Evolutionary conservation across 2,329 filamentous ascomycete species (phyloP).

Genomic region (Colletotrichum trifolii): DNA sequence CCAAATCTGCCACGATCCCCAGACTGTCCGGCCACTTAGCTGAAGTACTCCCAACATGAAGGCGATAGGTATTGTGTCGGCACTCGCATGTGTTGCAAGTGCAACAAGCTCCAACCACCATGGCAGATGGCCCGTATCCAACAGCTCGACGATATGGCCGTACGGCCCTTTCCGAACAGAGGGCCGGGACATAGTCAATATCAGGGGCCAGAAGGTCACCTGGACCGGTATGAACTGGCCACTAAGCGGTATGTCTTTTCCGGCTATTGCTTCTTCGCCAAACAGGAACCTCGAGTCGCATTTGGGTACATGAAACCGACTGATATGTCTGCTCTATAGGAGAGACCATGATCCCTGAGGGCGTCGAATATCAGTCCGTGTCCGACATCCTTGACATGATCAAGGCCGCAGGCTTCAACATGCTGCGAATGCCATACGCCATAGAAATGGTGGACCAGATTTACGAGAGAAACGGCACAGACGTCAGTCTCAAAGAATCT

Average conservation of each 20-base stretch:
- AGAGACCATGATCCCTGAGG: slow-evolving; percentile 72
- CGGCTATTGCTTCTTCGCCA: neutral
- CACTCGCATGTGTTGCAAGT: neutral
- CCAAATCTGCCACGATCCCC: no score
- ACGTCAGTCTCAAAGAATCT: slow-evolving; percentile 51
- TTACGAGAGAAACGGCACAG: slow-evolving; percentile 50
- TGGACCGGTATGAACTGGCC: neutral
- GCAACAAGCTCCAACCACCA: neutral
- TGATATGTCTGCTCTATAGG: slow-evolving; percentile 41
- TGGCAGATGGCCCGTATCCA: neutral
- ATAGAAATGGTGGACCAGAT: slow-evolving; percentile 63
- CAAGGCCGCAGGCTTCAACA: slow-evolving; percentile 63
- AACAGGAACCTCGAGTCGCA: neutral
- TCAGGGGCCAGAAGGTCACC: neutral
- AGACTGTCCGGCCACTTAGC: no score
- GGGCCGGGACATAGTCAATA: neutral
- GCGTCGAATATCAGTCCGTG: slow-evolving; percentile 67
- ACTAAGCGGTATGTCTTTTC: neutral
- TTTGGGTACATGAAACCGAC: neutral
- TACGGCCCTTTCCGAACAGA: neutral
- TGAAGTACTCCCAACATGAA: no score
- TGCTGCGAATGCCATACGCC: slow-evolving; percentile 31
- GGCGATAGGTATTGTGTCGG: no score
- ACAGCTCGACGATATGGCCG: neutral
- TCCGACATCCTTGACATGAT: slow-evolving; percentile 60